Conservation (phyloP, 257 asterid species). For the Solanum bulbocastanum region DNA sequence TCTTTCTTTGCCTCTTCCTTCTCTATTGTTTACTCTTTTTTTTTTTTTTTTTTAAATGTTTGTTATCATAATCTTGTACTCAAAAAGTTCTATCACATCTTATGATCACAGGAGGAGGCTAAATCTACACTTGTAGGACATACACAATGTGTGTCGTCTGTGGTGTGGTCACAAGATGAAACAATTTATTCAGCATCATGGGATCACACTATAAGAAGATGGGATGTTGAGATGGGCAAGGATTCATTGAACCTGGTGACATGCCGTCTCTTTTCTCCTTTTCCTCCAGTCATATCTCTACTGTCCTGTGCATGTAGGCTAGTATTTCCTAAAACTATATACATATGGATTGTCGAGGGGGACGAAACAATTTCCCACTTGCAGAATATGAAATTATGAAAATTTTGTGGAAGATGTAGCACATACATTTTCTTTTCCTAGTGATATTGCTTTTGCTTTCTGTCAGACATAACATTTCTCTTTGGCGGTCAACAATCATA, state of each 20-base stretch:
- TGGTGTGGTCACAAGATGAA: conserved; percentile 62
- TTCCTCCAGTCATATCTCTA: not conserved
- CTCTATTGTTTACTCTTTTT: not conserved
- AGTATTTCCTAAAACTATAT: not conserved
- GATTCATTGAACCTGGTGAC: conserved; percentile 56
- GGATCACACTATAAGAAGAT: conserved; percentile 90
- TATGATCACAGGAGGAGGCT: conserved; percentile 58
- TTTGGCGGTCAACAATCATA: not conserved
- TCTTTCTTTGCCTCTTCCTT: not conserved
- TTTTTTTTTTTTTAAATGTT: not conserved
- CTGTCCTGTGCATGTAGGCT: not conserved
- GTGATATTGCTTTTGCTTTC: not conserved
- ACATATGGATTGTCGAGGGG: not conserved
- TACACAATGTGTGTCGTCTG: conserved; percentile 84
- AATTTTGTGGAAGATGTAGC: not conserved
- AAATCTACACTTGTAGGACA: conserved; percentile 78
- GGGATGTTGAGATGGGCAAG: conserved; percentile 93
- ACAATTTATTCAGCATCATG: conserved; percentile 85
- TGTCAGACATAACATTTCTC: not conserved
- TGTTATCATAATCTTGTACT: not conserved
- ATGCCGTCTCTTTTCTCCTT: not conserved
- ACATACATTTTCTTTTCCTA: not conserved
- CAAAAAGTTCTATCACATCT: not conserved
- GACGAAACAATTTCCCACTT: not conserved
- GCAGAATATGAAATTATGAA: not conserved